Evolutionary conservation across 2,329 filamentous ascomycete species (phyloP).

Genomic region (Nemania diffusa): DNA sequence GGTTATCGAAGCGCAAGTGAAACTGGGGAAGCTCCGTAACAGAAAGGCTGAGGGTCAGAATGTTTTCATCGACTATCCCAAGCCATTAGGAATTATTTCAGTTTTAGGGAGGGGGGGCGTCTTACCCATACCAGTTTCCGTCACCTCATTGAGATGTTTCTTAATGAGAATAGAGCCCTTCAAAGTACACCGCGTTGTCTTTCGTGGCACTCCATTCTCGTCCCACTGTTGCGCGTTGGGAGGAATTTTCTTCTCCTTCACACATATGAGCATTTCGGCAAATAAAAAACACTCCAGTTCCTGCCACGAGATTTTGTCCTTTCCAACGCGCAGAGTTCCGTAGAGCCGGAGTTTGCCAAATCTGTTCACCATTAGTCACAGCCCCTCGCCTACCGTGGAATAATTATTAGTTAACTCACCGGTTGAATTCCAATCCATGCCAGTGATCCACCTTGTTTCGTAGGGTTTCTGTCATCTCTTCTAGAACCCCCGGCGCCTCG

Average conservation of each 20-base stretch:
- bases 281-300: conserved; percentile 97
- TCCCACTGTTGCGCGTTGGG: conserved; percentile 72
- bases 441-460: conserved; percentile 94
- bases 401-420: conserved; percentile 57
- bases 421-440: conserved; percentile 93
- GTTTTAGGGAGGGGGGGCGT: conserved; percentile 38
- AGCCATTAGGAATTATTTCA: conserved; percentile 43
- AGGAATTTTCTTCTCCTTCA: conserved; percentile 90
- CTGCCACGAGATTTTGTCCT: conserved; percentile 97
- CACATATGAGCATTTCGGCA: conserved; percentile 98
- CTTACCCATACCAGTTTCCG: conserved; percentile 70
- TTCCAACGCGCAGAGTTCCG: conserved; percentile 90
- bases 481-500: conserved; percentile 79
- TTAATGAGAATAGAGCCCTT: conserved; percentile 99
- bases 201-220: conserved; percentile 66
- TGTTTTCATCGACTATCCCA: conserved; percentile 73
- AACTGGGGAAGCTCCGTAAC: conserved; percentile 94
- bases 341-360: conserved; percentile 94
- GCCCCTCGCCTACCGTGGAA: background rate
- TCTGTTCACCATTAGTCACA: conserved; percentile 57
- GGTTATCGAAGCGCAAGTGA: conserved; percentile 87
- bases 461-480: conserved; percentile 87
- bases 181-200: conserved; percentile 81
- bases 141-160: conserved; percentile 92
- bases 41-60: conserved; percentile 89